Percentiles rank a stretch among this genome's conserved stretches.
phyloP scores from a whole-genome alignment of 805 yeast species.

The Kluyveromyces lactis region DNA sequence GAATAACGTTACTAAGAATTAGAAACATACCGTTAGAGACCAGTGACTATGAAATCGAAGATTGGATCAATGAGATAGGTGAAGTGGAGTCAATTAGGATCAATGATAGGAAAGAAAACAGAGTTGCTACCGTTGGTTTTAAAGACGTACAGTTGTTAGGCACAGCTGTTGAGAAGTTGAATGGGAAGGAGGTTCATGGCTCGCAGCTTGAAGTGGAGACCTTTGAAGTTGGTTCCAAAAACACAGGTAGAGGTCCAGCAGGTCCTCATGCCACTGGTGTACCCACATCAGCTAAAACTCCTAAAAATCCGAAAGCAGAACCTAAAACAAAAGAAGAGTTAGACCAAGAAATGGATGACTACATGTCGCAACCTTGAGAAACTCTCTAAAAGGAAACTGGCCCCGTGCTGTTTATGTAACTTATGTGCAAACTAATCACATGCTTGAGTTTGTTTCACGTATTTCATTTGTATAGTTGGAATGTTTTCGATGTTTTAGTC shows the following conservation, averaged over 20 bases:
- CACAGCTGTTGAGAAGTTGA: conserved; percentile 17
- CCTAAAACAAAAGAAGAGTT: conserved; percentile 5
- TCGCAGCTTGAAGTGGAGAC: conserved; percentile 17
- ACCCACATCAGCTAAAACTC: neutral
- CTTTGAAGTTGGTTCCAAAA: conserved; percentile 9
- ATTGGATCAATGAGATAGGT: conserved; percentile 24
- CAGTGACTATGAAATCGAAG: conserved; percentile 26
- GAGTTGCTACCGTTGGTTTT: conserved; percentile 25
- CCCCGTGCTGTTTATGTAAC: no score
- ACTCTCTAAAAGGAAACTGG: no score
- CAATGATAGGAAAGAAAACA: conserved; percentile 21
- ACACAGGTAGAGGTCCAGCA: neutral
- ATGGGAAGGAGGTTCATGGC: conserved; percentile 18
- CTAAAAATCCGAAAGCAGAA: neutral
- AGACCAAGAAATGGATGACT: conserved; percentile 5
- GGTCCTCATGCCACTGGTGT: neutral
- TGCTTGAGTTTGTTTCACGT: no score
- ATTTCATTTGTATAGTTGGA: no score
- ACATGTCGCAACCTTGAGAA: conserved; percentile 3
- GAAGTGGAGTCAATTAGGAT: conserved; percentile 14
- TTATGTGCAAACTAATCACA: no score
- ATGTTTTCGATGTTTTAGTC: no score
- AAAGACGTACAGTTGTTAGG: conserved; percentile 15
- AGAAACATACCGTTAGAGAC: conserved; percentile 21
- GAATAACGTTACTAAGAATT: conserved; percentile 16